Conservation (phyloP, 2,329 filamentous ascomycete species). For the Exophiala viscosa region DNA sequence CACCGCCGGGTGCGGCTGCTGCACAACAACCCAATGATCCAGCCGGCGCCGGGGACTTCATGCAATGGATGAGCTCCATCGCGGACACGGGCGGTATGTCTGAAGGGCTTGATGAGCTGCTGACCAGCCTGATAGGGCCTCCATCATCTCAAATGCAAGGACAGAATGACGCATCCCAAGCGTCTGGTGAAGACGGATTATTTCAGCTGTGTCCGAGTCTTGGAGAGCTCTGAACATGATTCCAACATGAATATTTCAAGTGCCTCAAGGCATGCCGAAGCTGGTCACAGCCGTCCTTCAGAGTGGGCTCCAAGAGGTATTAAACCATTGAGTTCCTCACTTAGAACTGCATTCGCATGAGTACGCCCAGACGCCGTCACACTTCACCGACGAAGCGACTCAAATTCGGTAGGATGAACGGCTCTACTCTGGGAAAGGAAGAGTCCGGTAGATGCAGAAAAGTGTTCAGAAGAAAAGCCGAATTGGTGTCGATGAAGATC, state of each 20-base stretch:
- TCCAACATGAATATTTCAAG: too few species aligned
- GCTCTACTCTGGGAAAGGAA: conserved; percentile 10
- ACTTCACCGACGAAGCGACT: conserved; percentile 17
- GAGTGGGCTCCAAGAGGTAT: too few species aligned
- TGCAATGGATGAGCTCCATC: not conserved
- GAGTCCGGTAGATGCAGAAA: conserved; percentile 12
- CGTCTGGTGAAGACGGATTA: too few species aligned
- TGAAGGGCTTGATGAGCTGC: not conserved
- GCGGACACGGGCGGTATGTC: not conserved
- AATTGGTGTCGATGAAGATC: conserved; percentile 48
- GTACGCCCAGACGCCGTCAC: too few species aligned
- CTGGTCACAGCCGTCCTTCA: too few species aligned
- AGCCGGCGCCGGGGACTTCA: not conserved
- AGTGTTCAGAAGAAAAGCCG: conserved; percentile 33
- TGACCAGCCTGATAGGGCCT: not conserved
- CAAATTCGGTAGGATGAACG: conserved; percentile 16
- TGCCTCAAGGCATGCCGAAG: too few species aligned
- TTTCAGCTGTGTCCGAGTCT: too few species aligned
- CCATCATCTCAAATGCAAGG: too few species aligned
- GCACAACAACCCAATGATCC: conserved; percentile 17
- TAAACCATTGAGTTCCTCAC: too few species aligned
- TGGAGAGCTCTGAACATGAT: too few species aligned
- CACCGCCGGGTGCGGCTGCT: not conserved
- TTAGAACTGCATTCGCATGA: too few species aligned
- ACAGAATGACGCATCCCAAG: too few species aligned